Conservation (phyloP, 345 rosid genomes). For the Jatropha curcas region DNA sequence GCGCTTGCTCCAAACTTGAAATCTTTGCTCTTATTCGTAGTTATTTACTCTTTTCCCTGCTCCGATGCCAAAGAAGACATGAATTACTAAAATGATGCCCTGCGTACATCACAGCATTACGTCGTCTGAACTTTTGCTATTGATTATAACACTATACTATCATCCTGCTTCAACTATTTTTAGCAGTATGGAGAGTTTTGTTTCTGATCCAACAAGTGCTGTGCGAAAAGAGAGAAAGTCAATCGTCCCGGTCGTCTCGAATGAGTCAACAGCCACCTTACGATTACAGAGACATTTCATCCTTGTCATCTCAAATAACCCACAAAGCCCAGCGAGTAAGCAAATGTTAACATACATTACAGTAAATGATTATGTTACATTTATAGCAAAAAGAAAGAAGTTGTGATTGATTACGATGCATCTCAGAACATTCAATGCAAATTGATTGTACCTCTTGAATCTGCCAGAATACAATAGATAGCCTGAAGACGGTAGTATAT, state of each 20-base stretch:
- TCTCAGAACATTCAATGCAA: constrained; percentile 23
- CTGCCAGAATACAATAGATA: constrained; percentile 46
- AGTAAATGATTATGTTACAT: constrained; percentile 10
- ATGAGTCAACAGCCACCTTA: constrained; percentile 50
- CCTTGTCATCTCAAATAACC: constrained; percentile 72
- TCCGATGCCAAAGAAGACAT: no score
- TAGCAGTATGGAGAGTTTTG: constrained; percentile 52
- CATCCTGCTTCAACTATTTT: constrained; percentile 1
- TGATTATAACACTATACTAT: no score
- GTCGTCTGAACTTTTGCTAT: no score
- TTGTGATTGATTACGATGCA: constrained; percentile 14
- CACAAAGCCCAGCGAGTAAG: constrained; percentile 61
- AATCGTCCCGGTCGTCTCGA: constrained; percentile 63
- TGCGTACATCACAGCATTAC: not conserved
- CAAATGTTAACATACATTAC: constrained; percentile 9
- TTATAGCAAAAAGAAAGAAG: constrained; percentile 14
- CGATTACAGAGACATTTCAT: constrained; percentile 53
- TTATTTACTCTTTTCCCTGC: no score
- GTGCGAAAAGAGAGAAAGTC: constrained; percentile 68
- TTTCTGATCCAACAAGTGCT: constrained; percentile 55
- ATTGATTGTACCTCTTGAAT: constrained; percentile 21
- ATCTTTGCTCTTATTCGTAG: no score
- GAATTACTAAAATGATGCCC: no score
- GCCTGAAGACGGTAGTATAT: constrained; percentile 50
- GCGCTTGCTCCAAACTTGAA: no score